Conservation (phyloP, 805 yeast genomes). For the Candida fluviatilis region DNA sequence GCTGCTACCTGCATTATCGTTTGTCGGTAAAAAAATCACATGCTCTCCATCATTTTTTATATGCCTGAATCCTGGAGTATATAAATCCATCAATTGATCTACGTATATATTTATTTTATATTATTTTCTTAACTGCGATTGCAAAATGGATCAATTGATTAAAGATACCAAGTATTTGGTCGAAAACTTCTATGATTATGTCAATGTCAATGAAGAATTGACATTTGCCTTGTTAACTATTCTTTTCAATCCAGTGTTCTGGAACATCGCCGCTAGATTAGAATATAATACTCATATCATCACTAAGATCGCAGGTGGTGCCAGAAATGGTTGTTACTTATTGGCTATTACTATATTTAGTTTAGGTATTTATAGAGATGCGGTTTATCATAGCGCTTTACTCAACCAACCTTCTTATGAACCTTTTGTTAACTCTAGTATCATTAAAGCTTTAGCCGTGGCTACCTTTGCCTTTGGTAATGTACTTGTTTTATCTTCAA, state of each 20-base stretch:
- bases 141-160: no score
- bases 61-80: no score
- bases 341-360: conserved; percentile 82
- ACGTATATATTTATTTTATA: no score
- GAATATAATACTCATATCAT: conserved; percentile 77
- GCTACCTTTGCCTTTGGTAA: conserved; percentile 65
- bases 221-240: conserved; percentile 56
- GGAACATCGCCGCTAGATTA: conserved; percentile 88
- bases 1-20: no score
- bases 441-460: conserved; percentile 50
- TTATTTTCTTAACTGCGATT: no score
- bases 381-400: conserved; percentile 67
- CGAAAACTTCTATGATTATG: conserved; percentile 16
- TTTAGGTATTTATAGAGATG: conserved; percentile 80
- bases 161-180: conserved; percentile 17
- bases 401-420: conserved; percentile 63
- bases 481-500: conserved; percentile 73
- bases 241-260: conserved; percentile 88
- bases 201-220: conserved; percentile 18
- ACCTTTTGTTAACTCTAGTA: conserved; percentile 39
- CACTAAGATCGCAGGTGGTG: conserved; percentile 69
- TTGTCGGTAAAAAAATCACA: no score
- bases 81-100: no score
- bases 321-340: conserved; percentile 74
- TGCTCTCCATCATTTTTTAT: no score